phyloP scores from a whole-genome alignment of 23 red algal species.

The Chondrus crispus region DNA sequence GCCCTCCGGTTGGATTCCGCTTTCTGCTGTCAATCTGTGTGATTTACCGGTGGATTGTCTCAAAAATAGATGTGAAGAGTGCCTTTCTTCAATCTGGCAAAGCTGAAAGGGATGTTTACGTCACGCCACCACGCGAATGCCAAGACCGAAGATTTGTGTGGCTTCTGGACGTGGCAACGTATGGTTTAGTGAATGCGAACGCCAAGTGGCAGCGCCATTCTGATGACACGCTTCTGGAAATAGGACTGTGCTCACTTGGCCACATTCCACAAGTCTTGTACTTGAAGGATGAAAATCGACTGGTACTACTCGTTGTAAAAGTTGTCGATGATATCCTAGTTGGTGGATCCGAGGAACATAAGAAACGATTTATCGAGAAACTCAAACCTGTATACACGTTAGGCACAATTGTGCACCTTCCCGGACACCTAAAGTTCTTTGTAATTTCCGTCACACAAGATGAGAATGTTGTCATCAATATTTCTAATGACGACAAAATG shows the following conservation, averaged over 20 bases:
- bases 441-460: not conserved
- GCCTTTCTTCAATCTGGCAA: not conserved
- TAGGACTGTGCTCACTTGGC: not conserved
- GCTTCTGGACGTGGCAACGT: not conserved
- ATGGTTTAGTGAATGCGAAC: not conserved
- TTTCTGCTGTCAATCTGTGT: not conserved
- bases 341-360: too few species aligned
- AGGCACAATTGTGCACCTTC: not conserved
- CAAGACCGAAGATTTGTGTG: not conserved
- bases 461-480: not conserved
- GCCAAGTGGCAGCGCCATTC: not conserved
- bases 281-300: not conserved
- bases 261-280: not conserved
- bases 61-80: not conserved
- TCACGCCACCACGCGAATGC: not conserved
- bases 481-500: not conserved
- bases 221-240: not conserved
- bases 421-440: not conserved
- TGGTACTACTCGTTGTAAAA: not conserved
- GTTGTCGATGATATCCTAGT: not conserved
- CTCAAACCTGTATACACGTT: too few species aligned
- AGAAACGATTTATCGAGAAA: too few species aligned
- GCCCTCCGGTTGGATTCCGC: not conserved
- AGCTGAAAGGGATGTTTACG: not conserved
- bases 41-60: not conserved